phyloP scores from a whole-genome alignment of 352 stramenopile genomes.

The Phytophthora citricola region DNA sequence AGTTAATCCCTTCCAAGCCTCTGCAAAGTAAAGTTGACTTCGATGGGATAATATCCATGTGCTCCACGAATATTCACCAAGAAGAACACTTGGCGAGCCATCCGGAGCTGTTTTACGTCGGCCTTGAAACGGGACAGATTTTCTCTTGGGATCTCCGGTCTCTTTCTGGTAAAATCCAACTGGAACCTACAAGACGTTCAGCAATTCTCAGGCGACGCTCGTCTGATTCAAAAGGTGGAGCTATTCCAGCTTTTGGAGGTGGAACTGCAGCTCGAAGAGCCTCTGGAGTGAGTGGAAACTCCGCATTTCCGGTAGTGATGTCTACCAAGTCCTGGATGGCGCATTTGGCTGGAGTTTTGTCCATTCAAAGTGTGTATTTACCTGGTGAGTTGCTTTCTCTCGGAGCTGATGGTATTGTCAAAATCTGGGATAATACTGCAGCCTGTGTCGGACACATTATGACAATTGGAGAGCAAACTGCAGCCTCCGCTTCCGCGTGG shows the following conservation, averaged over 20 bases:
- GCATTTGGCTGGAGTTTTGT: slow-evolving; percentile 45
- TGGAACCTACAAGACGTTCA: slow-evolving; percentile 17
- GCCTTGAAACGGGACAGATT: slow-evolving; percentile 31
- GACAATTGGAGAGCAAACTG: slow-evolving; percentile 31
- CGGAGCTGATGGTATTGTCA: slow-evolving; percentile 49
- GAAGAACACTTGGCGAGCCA: slow-evolving; percentile 1
- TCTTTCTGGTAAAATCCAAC: slow-evolving; percentile 13
- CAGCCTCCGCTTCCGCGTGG: slow-evolving; percentile 37
- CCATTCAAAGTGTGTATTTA: slow-evolving; percentile 41
- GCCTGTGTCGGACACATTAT: slow-evolving; percentile 62
- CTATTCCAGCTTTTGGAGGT: slow-evolving; percentile 5
- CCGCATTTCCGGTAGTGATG: slow-evolving; percentile 24
- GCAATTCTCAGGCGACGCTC: slow-evolving; percentile 23
- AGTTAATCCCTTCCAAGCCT: slow-evolving; percentile 5
- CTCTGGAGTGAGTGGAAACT: not conserved
- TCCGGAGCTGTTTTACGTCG: slow-evolving; percentile 29
- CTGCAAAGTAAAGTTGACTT: slow-evolving; percentile 15
- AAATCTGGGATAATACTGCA: slow-evolving; percentile 54
- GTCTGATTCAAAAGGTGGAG: slow-evolving; percentile 2
- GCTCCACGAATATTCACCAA: slow-evolving; percentile 17
- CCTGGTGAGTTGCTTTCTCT: slow-evolving; percentile 59
- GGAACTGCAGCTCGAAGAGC: slow-evolving; percentile 2
- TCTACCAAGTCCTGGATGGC: slow-evolving; percentile 51
- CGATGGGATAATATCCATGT: slow-evolving; percentile 37
- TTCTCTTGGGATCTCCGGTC: slow-evolving; percentile 29